Base-by-base conservation (phyloP, 176 grass and related monocot genomes). In the Triticum dicoccoides region DNA sequence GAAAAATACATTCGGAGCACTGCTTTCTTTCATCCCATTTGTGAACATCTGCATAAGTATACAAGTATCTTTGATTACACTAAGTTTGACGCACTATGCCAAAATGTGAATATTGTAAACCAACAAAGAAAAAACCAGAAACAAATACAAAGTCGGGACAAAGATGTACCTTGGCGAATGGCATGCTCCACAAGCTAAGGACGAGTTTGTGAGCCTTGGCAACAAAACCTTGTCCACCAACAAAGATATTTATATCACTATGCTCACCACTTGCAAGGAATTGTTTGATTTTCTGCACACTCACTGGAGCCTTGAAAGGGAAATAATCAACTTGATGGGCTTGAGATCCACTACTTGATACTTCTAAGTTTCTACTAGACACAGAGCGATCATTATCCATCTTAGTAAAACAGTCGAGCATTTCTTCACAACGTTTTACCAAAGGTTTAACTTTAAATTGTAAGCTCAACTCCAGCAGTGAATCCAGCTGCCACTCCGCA, bases 21-120 rank as follows among this genome's bases (percentile, higher is more conserved):
- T 91, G 90, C 90, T 98, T 87, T 98, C 96, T 80, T 88, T 95
- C 96, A 98, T 98, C 49, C 96, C 96, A 80, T 98, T 98, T 71
- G 91, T 94, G 63, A 98, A 98, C 96, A 98, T 98, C 93, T 98
- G 84, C 69, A 87, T 69, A 61, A 79, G 70, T 59, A 18, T 20
- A 89, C 11, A 51, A 44, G 20, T 44, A 85, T 62, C 21, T 79
- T 83, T 80, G 25, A 38, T 73, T 78, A 71, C 34, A 27, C 45
- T 59, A 82, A 80, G 12, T 65, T 76, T 58, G 79, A 87, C 42
- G 61, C 61, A 33, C 73, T 11, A 39, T 78, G 37, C 29, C 2
- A 38, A 80, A 75, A 73, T 80, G 17, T 81, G 13, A 73, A 87
- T 80, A 82, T 59, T n/a, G 20, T 9, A 59, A 27, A 30, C 72